A percentile compares a stretch with the other conserved stretches of the same genome.
phyloP scores from a whole-genome alignment of 2,329 filamentous ascomycete species.

The Phialophora expanda region DNA sequence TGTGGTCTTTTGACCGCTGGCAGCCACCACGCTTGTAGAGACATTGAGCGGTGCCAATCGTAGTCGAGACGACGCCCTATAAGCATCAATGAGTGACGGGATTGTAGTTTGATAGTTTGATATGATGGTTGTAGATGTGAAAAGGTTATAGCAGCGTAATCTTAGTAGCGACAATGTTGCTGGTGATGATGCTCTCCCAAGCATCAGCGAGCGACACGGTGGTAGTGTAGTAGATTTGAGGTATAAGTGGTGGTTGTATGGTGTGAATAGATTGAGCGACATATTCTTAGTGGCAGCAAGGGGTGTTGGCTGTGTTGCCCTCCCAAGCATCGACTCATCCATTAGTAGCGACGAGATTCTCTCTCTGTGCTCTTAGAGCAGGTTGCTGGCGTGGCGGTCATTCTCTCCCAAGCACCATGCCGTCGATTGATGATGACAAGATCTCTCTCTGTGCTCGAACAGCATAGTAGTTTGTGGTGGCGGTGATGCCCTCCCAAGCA shows the following conservation, averaged over 20 bases:
- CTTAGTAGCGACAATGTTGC: neutral
- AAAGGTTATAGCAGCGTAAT: neutral
- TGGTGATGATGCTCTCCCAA: neutral
- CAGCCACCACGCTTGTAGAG: neutral
- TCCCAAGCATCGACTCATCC: neutral
- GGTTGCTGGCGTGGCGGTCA: neutral
- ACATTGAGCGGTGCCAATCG: neutral
- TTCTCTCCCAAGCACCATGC: neutral
- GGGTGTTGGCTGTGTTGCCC: neutral
- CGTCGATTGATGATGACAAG: neutral
- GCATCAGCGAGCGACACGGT: neutral
- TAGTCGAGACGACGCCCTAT: neutral
- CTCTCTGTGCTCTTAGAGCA: neutral
- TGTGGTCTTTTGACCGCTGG: neutral
- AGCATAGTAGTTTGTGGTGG: neutral
- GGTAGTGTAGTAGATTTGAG: neutral
- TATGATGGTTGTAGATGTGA: neutral
- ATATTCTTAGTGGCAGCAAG: neutral
- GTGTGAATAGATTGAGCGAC: neutral
- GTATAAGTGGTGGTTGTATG: neutral
- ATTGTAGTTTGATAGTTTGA: neutral
- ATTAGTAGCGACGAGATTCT: neutral
- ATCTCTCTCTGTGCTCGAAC: neutral
- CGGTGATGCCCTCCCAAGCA: conserved; percentile 6
- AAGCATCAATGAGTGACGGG: neutral